These are phyloP conservation scores for Trametes villosa DNA, from an alignment of 768 basidiomycete genomes.

Conservation along the genomic window DNA sequence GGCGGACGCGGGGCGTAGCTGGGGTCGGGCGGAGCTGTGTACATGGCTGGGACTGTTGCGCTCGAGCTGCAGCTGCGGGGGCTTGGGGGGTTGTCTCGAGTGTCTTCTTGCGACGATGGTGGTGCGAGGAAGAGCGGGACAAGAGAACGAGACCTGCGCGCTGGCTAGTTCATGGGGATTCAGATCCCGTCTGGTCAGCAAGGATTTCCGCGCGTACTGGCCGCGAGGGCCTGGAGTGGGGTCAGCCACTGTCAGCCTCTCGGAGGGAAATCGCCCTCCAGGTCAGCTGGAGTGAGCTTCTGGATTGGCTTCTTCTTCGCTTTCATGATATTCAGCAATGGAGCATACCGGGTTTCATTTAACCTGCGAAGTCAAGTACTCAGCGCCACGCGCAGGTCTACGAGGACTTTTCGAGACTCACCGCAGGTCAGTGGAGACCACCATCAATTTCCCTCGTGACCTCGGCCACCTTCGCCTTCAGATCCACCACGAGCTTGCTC, in stretches of 20 bases:
- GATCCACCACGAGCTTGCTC: conserved; percentile 79
- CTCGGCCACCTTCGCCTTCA: conserved; percentile 60
- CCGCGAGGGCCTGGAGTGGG: no score
- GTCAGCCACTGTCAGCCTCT: conserved; percentile 88
- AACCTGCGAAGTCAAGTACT: conserved; percentile 47
- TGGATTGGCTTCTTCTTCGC: conserved; percentile 99
- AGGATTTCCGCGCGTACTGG: no score
- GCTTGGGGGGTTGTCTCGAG: no score
- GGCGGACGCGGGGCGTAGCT: no score
- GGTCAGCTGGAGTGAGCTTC: conserved; percentile 76
- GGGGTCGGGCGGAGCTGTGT: no score
- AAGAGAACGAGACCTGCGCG: no score
- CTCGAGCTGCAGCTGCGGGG: no score
- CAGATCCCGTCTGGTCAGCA: no score
- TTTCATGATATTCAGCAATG: conserved; percentile 97
- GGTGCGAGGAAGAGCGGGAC: no score
- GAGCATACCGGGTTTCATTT: conserved; percentile 95
- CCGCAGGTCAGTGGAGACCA: conserved; percentile 92
- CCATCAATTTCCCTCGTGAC: conserved; percentile 95
- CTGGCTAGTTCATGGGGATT: no score
- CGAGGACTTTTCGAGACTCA: conserved; percentile 45
- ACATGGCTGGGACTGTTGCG: no score
- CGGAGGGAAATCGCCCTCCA: conserved; percentile 83
- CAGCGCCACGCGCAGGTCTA: neutral
- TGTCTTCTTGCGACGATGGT: no score